Percentiles rank a stretch among this genome's conserved stretches.
Evolutionary conservation across 192 early-diverging fungal species (phyloP).

Genomic region (Mortierella antarctica): DNA sequence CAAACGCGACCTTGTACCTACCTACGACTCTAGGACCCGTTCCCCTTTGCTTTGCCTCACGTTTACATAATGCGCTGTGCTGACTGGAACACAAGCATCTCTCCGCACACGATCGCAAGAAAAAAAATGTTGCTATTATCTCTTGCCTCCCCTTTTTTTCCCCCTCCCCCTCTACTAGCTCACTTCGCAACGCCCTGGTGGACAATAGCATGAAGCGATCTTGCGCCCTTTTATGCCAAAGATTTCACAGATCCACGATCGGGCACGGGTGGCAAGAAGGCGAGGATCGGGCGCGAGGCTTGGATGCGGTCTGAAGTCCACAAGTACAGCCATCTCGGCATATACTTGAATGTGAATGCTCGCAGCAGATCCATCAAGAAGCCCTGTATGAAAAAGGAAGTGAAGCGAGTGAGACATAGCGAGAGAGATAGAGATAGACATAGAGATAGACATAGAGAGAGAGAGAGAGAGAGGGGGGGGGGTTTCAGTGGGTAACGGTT

Average conservation of each 20-base stretch:
- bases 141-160: no score
- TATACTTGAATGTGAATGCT: background rate
- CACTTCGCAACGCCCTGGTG: background rate
- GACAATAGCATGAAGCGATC: background rate
- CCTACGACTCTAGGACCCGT: no score
- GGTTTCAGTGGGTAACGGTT: background rate
- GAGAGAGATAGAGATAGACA: no score
- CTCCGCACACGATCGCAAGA: no score
- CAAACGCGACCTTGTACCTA: no score
- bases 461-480: no score
- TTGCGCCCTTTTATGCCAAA: background rate
- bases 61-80: no score
- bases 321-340: conserved; percentile 1
- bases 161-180: background rate
- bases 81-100: no score
- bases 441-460: no score
- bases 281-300: conserved; percentile 5
- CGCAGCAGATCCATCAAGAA: conserved; percentile 2
- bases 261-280: conserved; percentile 3
- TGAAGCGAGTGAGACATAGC: no score
- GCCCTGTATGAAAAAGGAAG: background rate
- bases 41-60: no score
- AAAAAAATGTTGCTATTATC: no score
- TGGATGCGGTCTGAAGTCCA: conserved; percentile 8
- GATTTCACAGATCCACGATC: conserved; percentile 6